Percentiles rank a stretch among this genome's conserved stretches.
Conservation (phyloP, 371 early-diverging fungal genomes). For the Mortierella sp. region DNA sequence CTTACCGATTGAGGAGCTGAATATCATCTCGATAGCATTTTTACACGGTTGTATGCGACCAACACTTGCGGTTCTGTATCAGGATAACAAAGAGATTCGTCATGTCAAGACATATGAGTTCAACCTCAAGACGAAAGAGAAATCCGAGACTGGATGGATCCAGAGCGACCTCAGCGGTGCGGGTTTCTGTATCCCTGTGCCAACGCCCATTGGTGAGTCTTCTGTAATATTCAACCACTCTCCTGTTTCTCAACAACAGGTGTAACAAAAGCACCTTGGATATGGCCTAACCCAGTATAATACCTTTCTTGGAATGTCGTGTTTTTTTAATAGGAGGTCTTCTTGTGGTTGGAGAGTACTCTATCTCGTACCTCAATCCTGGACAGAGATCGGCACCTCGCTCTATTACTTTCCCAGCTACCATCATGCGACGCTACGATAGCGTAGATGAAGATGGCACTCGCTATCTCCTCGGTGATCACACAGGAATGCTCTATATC, state of each 20-base stretch:
- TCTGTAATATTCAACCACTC: no score
- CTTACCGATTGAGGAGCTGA: conserved; percentile 75
- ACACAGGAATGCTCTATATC: conserved; percentile 73
- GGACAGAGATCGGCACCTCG: conserved; percentile 40
- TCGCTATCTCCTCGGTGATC: conserved; percentile 81
- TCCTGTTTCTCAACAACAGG: no score
- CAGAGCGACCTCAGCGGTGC: conserved; percentile 65
- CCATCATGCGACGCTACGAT: conserved; percentile 47
- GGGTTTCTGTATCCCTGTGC: conserved; percentile 68
- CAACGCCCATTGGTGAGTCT: conserved; percentile 55
- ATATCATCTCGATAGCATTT: conserved; percentile 75
- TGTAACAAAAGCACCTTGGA: no score
- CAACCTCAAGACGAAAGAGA: conserved; percentile 58
- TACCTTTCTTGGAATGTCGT: background rate
- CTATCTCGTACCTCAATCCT: conserved; percentile 66
- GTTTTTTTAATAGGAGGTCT: conserved; percentile 60
- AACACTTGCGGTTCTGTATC: conserved; percentile 77
- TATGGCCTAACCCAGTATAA: no score
- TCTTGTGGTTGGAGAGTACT: conserved; percentile 76
- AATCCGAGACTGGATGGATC: conserved; percentile 58
- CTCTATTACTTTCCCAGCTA: conserved; percentile 63
- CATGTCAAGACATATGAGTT: conserved; percentile 75
- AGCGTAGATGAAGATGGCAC: conserved; percentile 41
- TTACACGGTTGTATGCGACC: conserved; percentile 64
- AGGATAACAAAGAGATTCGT: conserved; percentile 73